Evolutionary conservation across 1,139 yeast genomes (phyloP), one percentile per base, ranked within the genome.

Genomic region (Dujonia santamariae): DNA sequence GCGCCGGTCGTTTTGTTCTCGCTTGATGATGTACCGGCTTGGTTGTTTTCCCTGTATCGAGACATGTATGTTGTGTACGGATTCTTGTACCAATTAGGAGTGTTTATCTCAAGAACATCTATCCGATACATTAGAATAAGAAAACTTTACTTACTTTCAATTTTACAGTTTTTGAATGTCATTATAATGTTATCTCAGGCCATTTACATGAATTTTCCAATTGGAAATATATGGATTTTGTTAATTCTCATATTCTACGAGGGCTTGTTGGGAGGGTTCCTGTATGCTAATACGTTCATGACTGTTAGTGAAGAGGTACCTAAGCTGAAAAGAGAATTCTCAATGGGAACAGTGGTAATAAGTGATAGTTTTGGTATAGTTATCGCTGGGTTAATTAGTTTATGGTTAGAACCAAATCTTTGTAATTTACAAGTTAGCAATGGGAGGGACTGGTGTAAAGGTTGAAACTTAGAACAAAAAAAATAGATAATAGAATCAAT

Each of bases 11-110:
- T 90, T 30, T 60, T 90, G 4, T 90, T 85, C 48, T 90, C 94
- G 0, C 50, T 87, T 7, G 75, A 78, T 1, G 72, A 74, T 7
- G 68, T 85, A 53, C 94, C 95, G 0, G 39, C 33, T 12, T 68
- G 73, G 72, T 45, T 68, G 7, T 85, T 88, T 51, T 53, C 65
- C 3, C 64, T 75, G 15, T 86, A 76, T 54, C 69, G 97, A 42
- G 98, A 92, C 48, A 83, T 86, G 7, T 92, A 92, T 54, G 97
- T 92, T 16, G 81, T 88, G 0, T 92, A 92, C 52, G 95, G 96
- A n/a, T 84, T 95, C 5, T 56, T 90, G 3, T 92, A 92, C 52
- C 97, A 92, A 54, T 56, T 87, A 6, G 98, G 98, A 6, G 98
- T 92, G 0, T 87, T 90, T 49, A 72, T 92, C 1, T 87, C 97